Evolutionary conservation across 768 basidiomycete genomes (phyloP), one percentile per base, ranked within the genome.

Genomic region (Hypsizygus marmoreus): DNA sequence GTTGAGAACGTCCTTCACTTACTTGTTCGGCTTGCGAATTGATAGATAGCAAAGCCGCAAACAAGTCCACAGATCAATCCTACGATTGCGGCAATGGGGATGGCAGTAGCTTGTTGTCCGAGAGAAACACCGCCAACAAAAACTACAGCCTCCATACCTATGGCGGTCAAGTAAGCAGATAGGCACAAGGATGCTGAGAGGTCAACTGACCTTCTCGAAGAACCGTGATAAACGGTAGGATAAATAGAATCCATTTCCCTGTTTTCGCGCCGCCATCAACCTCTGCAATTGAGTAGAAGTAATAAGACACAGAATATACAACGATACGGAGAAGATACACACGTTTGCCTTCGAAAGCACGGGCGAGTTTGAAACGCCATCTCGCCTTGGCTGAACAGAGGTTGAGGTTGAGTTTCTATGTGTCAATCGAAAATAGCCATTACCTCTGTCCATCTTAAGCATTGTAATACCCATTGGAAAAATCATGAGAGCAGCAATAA

Each of bases 81-180:
- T 26, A 85, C 81, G 46, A 97, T 86, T 37, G 92, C 81, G 6
- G 95, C 88, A 32, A 98, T 85, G 1, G 95, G 95, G 55, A 97
- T 95, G 5, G 94, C 79, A 1, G 76, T 80, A 2, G 90, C 95
- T 4, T 82, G 72, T 58, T 91, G 79, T 24, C 86, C 86, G 40
- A 97, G 84, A 4, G 94, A 86, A 25, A 97, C 93, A 40, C 94
- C 93, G 3, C 94, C 91, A 26, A 97, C 92, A 60, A 97, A 97
- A 49, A 97, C 75, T 46, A 97, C 87, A 1, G 89, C 93, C 64
- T 97, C 95, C 50, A 97, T 73, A 36, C 84, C 84, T 86, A 52
- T 13, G 28, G 17, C 17, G 7, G 25, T 25, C 6, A 29, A 4
- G 35, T 41, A 11, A 44, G 43, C 12, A 40, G 12, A 4, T 3